phyloP scores from a whole-genome alignment of 495 filamentous ascomycete genomes.

The Lepidopterella palustris region DNA sequence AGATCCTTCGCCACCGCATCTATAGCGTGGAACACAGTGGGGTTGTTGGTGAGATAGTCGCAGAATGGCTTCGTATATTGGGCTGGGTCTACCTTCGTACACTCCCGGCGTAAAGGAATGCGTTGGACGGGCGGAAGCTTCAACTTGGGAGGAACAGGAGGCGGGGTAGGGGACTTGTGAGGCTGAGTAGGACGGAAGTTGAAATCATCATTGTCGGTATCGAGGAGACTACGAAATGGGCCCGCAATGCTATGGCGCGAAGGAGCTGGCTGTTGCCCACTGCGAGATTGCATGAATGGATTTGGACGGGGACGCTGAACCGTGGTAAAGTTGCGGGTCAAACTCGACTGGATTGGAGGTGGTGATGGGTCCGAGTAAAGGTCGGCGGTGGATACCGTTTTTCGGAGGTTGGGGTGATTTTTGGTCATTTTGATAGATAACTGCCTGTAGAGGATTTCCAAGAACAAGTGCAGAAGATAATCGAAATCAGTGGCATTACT shows the following conservation, averaged over 20 bases:
- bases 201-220: conserved; percentile 17
- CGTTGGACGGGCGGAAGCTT: background rate
- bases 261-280: background rate
- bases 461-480: too few species aligned
- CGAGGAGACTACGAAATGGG: conserved; percentile 18
- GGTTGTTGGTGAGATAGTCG: conserved; percentile 81
- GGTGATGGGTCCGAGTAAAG: conserved; percentile 63
- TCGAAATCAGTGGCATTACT: too few species aligned
- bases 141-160: conserved; percentile 26
- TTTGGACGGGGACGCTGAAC: conserved; percentile 18
- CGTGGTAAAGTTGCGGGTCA: conserved; percentile 23
- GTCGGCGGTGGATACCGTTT: conserved; percentile 26
- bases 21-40: conserved; percentile 88
- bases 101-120: conserved; percentile 1
- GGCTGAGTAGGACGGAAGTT: background rate
- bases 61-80: conserved; percentile 77
- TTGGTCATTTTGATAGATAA: conserved; percentile 18
- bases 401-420: conserved; percentile 27
- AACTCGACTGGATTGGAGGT: conserved; percentile 11
- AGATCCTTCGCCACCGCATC: conserved; percentile 66
- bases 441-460: background rate
- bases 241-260: conserved; percentile 20
- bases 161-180: conserved; percentile 9
- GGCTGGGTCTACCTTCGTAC: conserved; percentile 2
- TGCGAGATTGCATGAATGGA: conserved; percentile 15